Percentiles rank a stretch among this genome's conserved stretches.
Evolutionary conservation across 2,329 filamentous ascomycete genomes (phyloP).

Genomic region (Ceratocystis diversiconidia): DNA sequence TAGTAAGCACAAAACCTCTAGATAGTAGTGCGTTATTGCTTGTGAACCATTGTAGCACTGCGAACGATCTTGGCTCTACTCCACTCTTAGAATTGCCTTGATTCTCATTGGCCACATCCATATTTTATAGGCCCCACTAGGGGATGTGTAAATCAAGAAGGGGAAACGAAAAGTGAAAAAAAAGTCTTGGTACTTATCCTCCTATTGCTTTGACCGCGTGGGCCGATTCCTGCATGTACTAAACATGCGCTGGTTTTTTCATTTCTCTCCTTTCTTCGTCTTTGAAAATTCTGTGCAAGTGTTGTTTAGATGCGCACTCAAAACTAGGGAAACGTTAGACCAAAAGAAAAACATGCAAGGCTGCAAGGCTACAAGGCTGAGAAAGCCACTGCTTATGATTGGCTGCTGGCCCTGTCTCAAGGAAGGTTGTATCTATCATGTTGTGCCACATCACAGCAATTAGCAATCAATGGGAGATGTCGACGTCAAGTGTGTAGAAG

Average conservation of each 20-base stretch:
- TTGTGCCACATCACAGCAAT: neutral
- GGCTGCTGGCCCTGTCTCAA: neutral
- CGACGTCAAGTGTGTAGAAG: neutral
- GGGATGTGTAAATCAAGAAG: too few relatives aligned
- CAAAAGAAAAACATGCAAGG: neutral
- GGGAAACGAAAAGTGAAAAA: neutral
- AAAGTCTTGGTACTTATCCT: neutral
- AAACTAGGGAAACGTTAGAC: neutral
- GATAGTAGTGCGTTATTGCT: neutral
- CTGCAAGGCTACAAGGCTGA: neutral
- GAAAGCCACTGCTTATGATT: neutral
- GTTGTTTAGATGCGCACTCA: neutral
- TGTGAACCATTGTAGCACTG: neutral
- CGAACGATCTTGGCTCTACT: neutral
- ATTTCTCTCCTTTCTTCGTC: neutral
- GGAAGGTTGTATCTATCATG: neutral
- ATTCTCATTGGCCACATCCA: neutral
- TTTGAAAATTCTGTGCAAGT: neutral
- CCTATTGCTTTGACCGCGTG: neutral
- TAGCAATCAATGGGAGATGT: neutral
- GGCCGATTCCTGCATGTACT: slow-evolving; percentile 3
- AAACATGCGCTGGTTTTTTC: neutral
- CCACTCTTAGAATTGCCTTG: neutral
- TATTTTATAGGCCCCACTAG: neutral
- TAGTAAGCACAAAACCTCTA: neutral